phyloP scores from a whole-genome alignment of 2,329 filamentous ascomycete species.

The Aspergillus carbonarius region DNA sequence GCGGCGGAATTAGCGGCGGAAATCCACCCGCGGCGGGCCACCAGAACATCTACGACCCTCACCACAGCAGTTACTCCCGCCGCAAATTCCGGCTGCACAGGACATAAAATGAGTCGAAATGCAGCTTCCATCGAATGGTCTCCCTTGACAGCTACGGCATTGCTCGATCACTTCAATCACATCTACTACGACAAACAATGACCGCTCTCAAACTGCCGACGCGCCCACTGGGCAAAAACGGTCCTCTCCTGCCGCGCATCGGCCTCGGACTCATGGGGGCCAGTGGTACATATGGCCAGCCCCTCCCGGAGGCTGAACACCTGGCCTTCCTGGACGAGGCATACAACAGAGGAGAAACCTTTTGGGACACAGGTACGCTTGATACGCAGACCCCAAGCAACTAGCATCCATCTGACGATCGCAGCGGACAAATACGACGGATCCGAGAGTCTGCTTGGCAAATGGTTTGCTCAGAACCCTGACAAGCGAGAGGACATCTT shows the following conservation, averaged over 20 bases:
- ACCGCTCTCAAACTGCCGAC: constrained; percentile 16
- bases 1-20: constrained; percentile 1
- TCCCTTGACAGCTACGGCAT: not conserved
- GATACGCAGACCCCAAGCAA: not conserved
- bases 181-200: not conserved
- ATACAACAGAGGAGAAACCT: constrained; percentile 42
- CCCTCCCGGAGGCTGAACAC: constrained; percentile 42
- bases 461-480: constrained; percentile 48
- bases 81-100: not conserved
- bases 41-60: no score
- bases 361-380: constrained; percentile 44
- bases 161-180: not conserved
- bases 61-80: not conserved
- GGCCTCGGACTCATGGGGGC: constrained; percentile 32
- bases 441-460: constrained; percentile 49
- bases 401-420: not conserved
- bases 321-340: constrained; percentile 48
- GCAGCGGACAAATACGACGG: constrained; percentile 44
- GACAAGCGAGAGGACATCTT: constrained; percentile 51
- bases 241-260: constrained; percentile 28
- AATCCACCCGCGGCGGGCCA: no score
- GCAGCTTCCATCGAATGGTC: no score
- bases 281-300: constrained; percentile 30
- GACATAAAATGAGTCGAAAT: not conserved
- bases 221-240: constrained; percentile 28